A percentile compares a stretch with the other conserved stretches of the same genome.
Conservation (phyloP, 2,329 filamentous ascomycete genomes). For the Zymoseptoria crescenta region DNA sequence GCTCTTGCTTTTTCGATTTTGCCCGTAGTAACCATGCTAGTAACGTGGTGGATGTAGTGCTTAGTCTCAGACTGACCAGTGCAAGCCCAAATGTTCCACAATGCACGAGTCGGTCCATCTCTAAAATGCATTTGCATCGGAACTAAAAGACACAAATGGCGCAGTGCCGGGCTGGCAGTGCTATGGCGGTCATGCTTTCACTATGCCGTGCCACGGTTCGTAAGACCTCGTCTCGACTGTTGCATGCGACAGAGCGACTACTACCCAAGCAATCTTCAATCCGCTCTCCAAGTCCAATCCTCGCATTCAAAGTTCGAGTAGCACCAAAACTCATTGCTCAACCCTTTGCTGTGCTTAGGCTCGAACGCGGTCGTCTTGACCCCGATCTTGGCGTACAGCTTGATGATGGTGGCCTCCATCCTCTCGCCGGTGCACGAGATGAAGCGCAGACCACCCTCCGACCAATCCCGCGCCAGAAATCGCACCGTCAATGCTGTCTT, state of each 20-base stretch:
- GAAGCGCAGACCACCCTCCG: constrained; percentile 32
- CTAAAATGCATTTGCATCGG: background rate
- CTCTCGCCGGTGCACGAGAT: constrained; percentile 72
- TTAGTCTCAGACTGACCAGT: background rate
- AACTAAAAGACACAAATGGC: background rate
- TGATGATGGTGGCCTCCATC: constrained; percentile 57
- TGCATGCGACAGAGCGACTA: background rate
- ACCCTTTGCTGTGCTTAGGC: constrained; percentile 59
- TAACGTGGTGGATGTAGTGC: too few species aligned
- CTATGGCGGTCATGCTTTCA: background rate
- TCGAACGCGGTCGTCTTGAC: constrained; percentile 60
- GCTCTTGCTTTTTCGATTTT: too few species aligned
- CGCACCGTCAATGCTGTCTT: constrained; percentile 68
- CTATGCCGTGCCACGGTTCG: background rate
- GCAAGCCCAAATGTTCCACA: background rate
- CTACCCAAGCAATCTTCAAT: background rate
- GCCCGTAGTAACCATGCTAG: too few species aligned
- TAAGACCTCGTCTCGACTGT: background rate
- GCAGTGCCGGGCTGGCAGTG: background rate
- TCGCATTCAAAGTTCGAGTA: constrained; percentile 68
- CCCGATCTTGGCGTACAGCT: constrained; percentile 59
- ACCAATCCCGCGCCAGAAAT: constrained; percentile 56
- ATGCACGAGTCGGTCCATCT: background rate
- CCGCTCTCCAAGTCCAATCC: constrained; percentile 20
- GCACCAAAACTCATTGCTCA: constrained; percentile 75